Conservation (phyloP, 2,329 filamentous ascomycete genomes). For the Ophiostoma sp. region DNA sequence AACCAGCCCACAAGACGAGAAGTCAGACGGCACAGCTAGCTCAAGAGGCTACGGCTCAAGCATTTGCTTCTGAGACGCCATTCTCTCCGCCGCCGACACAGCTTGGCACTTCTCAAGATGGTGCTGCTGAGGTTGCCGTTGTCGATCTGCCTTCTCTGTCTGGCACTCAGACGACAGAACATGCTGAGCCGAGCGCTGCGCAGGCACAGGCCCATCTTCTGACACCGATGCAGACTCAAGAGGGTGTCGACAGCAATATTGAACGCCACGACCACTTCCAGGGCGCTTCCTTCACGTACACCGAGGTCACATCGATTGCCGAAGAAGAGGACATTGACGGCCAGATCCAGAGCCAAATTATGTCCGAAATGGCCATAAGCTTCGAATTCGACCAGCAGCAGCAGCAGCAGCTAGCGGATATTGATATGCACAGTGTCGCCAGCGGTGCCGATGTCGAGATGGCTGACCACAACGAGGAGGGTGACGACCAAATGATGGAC, state of each 20-base stretch:
- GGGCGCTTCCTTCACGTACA: not conserved
- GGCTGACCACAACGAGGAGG: not conserved
- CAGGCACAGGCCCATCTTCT: slow-evolving; percentile 2
- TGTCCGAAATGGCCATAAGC: slow-evolving; percentile 30
- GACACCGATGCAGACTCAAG: slow-evolving; percentile 28
- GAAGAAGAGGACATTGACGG: slow-evolving; percentile 24
- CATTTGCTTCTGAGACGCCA: not conserved
- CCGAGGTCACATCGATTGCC: not conserved
- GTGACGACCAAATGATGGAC: not conserved
- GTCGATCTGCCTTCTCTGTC: not conserved
- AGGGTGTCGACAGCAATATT: not conserved
- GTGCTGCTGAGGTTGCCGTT: not conserved
- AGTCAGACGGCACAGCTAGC: not conserved
- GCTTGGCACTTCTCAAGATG: not conserved
- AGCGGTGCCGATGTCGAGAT: slow-evolving; percentile 18
- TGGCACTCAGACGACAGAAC: not conserved
- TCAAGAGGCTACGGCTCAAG: not conserved
- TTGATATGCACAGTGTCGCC: slow-evolving; percentile 24
- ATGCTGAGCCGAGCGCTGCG: not conserved
- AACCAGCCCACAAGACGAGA: not conserved
- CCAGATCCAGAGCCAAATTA: slow-evolving; percentile 30
- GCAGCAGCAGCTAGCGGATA: slow-evolving; percentile 14
- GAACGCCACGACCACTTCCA: not conserved
- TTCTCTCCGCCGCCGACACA: slow-evolving; percentile 14
- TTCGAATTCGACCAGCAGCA: slow-evolving; percentile 24